phyloP scores from a whole-genome alignment of 1,284 basidiomycete species.

The Naganishia sp. region DNA sequence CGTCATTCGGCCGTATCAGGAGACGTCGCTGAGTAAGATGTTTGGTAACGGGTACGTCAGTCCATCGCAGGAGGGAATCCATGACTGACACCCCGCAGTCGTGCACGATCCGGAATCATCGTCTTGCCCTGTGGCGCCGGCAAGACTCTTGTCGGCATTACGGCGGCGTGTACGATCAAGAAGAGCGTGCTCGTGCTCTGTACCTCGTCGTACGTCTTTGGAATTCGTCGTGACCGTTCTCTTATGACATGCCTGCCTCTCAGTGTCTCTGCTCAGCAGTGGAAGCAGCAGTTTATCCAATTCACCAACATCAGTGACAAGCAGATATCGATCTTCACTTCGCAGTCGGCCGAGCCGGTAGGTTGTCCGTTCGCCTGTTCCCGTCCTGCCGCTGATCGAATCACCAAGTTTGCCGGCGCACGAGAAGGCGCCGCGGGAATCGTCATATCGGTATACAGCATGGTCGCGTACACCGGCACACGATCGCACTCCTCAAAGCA shows the following conservation, averaged over 20 bases:
- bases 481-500: constrained; percentile 95
- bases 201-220: constrained; percentile 78
- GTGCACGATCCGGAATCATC: constrained; percentile 96
- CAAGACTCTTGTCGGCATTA: constrained; percentile 98
- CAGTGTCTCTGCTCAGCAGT: constrained; percentile 95
- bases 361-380: constrained; percentile 35
- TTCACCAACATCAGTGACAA: constrained; percentile 96
- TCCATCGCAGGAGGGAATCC: not conserved
- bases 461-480: constrained; percentile 96
- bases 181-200: constrained; percentile 98
- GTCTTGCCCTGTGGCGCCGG: constrained; percentile 98
- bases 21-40: constrained; percentile 96
- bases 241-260: constrained; percentile 26
- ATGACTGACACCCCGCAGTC: constrained; percentile 57
- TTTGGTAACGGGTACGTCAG: constrained; percentile 84
- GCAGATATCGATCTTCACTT: constrained; percentile 93
- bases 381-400: not conserved
- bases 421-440: constrained; percentile 68
- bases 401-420: constrained; percentile 78
- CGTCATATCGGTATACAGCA: constrained; percentile 95
- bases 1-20: constrained; percentile 93
- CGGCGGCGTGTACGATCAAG: constrained; percentile 98
- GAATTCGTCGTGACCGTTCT: not conserved
- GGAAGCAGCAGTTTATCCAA: constrained; percentile 94
- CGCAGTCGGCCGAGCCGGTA: constrained; percentile 57